Conservation (phyloP, 257 asterid species). For the Capsicum rhomboideum region DNA sequence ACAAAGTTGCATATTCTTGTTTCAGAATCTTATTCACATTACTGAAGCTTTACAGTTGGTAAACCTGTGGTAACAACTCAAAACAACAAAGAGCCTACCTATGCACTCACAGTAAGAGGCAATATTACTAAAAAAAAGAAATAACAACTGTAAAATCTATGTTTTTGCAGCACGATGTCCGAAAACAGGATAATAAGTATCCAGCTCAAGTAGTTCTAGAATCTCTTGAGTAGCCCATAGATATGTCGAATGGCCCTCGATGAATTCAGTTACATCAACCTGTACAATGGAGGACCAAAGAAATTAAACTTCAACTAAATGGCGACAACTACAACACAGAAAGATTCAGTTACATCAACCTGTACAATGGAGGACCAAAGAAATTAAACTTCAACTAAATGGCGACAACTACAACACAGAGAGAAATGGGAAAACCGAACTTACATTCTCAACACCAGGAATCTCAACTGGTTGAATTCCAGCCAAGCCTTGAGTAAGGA, state of each 20-base stretch:
- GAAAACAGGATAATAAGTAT: constrained; percentile 58
- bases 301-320: neutral
- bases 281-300: too few relatives aligned
- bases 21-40: neutral
- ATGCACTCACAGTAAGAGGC: neutral
- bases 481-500: constrained; percentile 94
- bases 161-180: constrained; percentile 19
- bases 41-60: neutral
- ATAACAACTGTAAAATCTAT: constrained; percentile 2
- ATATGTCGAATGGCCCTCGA: constrained; percentile 85
- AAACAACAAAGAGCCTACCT: neutral
- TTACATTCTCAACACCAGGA: constrained; percentile 87
- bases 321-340: neutral
- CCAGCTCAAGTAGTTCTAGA: constrained; percentile 71
- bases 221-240: constrained; percentile 68
- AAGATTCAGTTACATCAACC: constrained; percentile 65
- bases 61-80: neutral
- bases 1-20: neutral
- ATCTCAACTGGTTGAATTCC: constrained; percentile 87
- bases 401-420: neutral
- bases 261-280: constrained; percentile 77
- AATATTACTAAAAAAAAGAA: neutral
- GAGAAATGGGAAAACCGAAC: neutral
- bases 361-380: constrained; percentile 11
- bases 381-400: neutral